Evolutionary conservation across 2,329 filamentous ascomycete genomes (phyloP), one percentile per base, ranked within the genome.

Genomic region (Botrytis pseudocinerea): DNA sequence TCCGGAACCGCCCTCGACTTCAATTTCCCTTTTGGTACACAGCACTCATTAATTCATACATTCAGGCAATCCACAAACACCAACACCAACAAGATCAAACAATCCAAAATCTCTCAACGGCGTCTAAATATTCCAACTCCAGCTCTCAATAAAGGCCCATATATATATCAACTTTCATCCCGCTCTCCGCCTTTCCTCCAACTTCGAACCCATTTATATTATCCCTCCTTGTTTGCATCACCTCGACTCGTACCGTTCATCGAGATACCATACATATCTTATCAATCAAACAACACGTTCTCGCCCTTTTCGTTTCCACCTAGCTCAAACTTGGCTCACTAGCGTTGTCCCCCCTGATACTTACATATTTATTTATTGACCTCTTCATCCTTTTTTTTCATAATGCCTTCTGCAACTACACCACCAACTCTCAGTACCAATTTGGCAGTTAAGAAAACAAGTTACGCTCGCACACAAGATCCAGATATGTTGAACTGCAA

Each of bases 381-480:
- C 10, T 9, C 54, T 40, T 40, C 28, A 12, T 44, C 28, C 25
- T 4, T 12, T 46, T 12, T 60, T 59, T 60, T 75, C 79, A 83
- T 77, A 10, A 84, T 85, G 82, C 83, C 83, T 78, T 76, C 79
- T 75, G 82, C 83, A 63, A 77, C 82, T 69, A 81, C 81, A 63
- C 81, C 82, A 69, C 79, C 82, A 38, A 63, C 77, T 61, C 73
- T 79, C 48, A 76, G 76, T 71, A 76, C 73, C 44, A 76, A 74
- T 57, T 73, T 80, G 20, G 66, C 74, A 46, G 76, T 79, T 40
- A 77, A 75, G 9, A 78, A 74, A 69, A 76, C 79, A 25, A 80
- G 76, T 54, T 76, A 77, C 66, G 65, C 73, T 14, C 76, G 78
- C 65, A 75, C 74, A 22, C 78, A 79, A 70, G 75, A 79, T 42